These are phyloP conservation scores for Fusarium nisikadoi DNA, from an alignment of 2,329 filamentous ascomycete genomes.

Conservation along the genomic window DNA sequence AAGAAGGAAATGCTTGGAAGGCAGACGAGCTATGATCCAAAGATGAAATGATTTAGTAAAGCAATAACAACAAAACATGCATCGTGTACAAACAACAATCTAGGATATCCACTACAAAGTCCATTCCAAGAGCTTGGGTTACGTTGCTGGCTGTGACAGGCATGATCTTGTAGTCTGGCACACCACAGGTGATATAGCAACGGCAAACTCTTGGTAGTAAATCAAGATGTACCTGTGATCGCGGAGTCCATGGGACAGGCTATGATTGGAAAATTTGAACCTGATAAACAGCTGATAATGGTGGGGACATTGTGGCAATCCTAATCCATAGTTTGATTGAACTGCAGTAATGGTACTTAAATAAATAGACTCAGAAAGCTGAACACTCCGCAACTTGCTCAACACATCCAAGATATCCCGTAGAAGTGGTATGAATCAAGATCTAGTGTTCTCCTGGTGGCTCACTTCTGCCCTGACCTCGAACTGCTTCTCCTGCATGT, in stretches of 20 bases:
- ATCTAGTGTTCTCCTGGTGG: neutral
- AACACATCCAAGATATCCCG: neutral
- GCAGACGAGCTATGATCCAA: neutral
- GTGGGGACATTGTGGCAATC: too few relatives aligned
- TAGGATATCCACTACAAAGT: too few relatives aligned
- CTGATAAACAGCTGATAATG: fast-evolving
- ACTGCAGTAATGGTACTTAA: neutral
- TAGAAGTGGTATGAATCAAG: neutral
- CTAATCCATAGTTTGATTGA: neutral
- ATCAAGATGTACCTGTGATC: neutral
- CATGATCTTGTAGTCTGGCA: neutral
- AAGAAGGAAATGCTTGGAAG: neutral
- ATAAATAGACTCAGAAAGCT: too few relatives aligned
- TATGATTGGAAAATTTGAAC: neutral
- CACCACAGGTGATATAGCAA: too few relatives aligned
- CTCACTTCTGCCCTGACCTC: neutral
- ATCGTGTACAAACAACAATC: too few relatives aligned
- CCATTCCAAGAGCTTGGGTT: fast-evolving
- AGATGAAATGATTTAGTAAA: too few relatives aligned
- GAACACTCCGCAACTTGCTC: neutral
- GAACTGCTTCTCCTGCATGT: neutral
- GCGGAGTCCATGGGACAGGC: fast-evolving
- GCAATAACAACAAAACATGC: neutral
- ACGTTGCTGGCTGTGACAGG: too few relatives aligned
- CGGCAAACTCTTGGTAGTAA: too few relatives aligned